phyloP scores from a whole-genome alignment of 2,329 filamentous ascomycete species.

The Colletotrichum tofieldiae region DNA sequence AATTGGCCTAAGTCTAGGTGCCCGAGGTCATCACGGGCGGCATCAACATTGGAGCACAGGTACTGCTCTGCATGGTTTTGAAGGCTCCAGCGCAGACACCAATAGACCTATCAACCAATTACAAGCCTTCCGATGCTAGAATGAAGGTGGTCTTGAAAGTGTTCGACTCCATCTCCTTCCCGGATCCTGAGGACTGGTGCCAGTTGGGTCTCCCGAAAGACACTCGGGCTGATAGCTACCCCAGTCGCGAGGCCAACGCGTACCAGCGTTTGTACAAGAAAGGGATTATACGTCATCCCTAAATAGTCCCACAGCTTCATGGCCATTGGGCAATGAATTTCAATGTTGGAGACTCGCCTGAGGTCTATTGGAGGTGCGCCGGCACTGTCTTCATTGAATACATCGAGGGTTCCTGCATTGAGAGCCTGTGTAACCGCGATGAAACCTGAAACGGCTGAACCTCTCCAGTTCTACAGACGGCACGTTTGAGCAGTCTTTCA shows the following conservation, averaged over 20 bases:
- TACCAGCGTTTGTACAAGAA: not conserved
- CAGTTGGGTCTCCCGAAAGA: not conserved
- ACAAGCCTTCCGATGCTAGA: not conserved
- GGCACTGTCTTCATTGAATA: constrained; percentile 10
- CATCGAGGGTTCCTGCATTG: not conserved
- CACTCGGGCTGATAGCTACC: not conserved
- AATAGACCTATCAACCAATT: rapidly evolving
- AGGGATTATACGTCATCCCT: not conserved
- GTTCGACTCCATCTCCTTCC: not conserved
- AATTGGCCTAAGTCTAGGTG: not conserved
- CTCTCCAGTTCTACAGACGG: not conserved
- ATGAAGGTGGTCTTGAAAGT: not conserved
- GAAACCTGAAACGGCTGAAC: not conserved
- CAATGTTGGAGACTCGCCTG: rapidly evolving
- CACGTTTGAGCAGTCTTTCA: not conserved
- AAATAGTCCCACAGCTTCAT: not conserved
- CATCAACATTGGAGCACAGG: not conserved
- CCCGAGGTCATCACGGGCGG: not conserved
- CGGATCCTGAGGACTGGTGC: not conserved
- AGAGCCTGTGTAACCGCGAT: not conserved
- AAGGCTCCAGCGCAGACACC: not conserved
- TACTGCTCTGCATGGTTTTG: constrained; percentile 3
- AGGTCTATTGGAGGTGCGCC: not conserved
- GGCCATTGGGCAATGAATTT: constrained; percentile 5
- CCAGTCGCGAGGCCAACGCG: not conserved